Conservation (phyloP, 495 filamentous ascomycete genomes). For the Zalerion maritima region DNA sequence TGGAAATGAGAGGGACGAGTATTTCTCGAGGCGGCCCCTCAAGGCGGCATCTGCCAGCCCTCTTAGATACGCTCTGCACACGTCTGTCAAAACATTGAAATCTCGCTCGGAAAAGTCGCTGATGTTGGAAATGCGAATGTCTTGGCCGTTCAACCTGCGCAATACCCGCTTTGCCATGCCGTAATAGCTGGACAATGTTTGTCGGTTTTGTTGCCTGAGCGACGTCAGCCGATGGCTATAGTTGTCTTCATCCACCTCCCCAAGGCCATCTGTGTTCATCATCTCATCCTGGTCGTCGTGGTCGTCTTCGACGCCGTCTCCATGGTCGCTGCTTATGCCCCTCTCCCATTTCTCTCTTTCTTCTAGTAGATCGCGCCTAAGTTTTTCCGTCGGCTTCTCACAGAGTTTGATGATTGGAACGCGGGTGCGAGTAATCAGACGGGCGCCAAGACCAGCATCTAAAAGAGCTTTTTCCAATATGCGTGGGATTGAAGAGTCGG, state of each 20-base stretch:
- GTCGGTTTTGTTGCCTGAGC: slow-evolving; percentile 22
- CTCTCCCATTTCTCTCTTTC: slow-evolving; percentile 48
- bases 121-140: slow-evolving; percentile 25
- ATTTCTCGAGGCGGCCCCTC: slow-evolving; percentile 20
- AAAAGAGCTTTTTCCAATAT: slow-evolving; percentile 55
- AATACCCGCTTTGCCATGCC: slow-evolving; percentile 27
- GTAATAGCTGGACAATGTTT: slow-evolving; percentile 26
- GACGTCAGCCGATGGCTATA: slow-evolving; percentile 18
- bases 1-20: slow-evolving; percentile 21
- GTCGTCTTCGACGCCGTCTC: slow-evolving; percentile 17
- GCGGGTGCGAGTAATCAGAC: slow-evolving; percentile 54
- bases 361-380: slow-evolving; percentile 35
- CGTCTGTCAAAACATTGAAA: slow-evolving; percentile 27
- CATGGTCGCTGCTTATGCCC: slow-evolving; percentile 17
- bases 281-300: slow-evolving; percentile 18
- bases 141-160: slow-evolving; percentile 29
- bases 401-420: slow-evolving; percentile 76
- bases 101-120: slow-evolving; percentile 21
- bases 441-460: slow-evolving; percentile 50
- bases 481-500: slow-evolving; percentile 42
- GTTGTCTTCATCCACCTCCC: no score
- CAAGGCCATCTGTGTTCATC: slow-evolving; percentile 3
- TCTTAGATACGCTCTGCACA: slow-evolving; percentile 30
- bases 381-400: slow-evolving; percentile 42
- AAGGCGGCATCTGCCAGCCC: slow-evolving; percentile 30